phyloP scores from a whole-genome alignment of 805 yeast species.

The Yarrowia divulgata region DNA sequence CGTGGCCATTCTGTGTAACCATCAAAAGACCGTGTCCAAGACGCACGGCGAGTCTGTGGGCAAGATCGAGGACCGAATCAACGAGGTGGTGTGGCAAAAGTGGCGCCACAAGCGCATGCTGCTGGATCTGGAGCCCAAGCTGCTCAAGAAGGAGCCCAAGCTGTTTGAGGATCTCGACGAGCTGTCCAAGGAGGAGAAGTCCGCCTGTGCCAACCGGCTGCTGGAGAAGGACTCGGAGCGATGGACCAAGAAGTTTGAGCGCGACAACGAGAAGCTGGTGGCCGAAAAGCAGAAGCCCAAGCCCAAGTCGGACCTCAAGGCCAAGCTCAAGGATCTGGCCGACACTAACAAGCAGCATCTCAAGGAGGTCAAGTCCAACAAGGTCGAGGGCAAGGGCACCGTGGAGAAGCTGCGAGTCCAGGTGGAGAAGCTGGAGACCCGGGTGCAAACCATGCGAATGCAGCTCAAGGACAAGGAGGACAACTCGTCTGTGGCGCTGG shows the following conservation, averaged over 20 bases:
- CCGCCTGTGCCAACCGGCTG: constrained; percentile 63
- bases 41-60: constrained; percentile 82
- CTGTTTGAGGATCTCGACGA: constrained; percentile 75
- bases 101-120: constrained; percentile 76
- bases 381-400: constrained; percentile 60
- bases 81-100: constrained; percentile 86
- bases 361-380: constrained; percentile 65
- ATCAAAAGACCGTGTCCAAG: constrained; percentile 90
- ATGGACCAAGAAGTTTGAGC: constrained; percentile 65
- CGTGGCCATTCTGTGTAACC: constrained; percentile 95
- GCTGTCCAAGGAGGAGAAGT: constrained; percentile 68
- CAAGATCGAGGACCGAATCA: constrained; percentile 75
- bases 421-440: constrained; percentile 71
- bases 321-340: constrained; percentile 60
- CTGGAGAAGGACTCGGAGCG: constrained; percentile 72
- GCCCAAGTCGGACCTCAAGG: constrained; percentile 64
- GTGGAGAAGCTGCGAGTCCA: constrained; percentile 77
- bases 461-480: constrained; percentile 93
- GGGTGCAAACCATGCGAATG: constrained; percentile 71
- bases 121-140: constrained; percentile 63
- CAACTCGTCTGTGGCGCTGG: constrained; percentile 89
- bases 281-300: constrained; percentile 63
- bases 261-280: constrained; percentile 78
- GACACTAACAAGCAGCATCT: constrained; percentile 55
- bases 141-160: constrained; percentile 58